Conservation (phyloP, 352 stramenopile species). For the Phytopythium mirpurense region DNA sequence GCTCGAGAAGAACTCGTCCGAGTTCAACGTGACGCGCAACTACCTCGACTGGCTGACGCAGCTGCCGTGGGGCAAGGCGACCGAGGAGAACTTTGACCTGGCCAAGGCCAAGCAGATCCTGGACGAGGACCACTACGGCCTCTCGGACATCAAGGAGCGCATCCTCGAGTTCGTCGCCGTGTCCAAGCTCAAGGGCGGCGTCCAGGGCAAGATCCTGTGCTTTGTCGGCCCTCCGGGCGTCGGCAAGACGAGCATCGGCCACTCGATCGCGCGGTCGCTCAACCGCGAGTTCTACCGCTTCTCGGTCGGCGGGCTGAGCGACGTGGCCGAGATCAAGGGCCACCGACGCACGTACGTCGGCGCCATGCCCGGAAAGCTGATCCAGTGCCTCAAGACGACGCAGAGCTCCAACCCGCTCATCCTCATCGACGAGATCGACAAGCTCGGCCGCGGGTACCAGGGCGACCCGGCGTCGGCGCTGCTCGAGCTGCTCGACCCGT, state of each 20-base stretch:
- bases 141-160: slow-evolving; percentile 98
- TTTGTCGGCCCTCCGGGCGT: slow-evolving; percentile 94
- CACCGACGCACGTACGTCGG: slow-evolving; percentile 98
- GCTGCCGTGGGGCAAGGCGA: slow-evolving; percentile 96
- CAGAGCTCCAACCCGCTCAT: slow-evolving; percentile 97
- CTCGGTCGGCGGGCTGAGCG: slow-evolving; percentile 94
- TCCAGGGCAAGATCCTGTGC: slow-evolving; percentile 98
- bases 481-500: slow-evolving; percentile 96
- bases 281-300: slow-evolving; percentile 99
- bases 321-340: slow-evolving; percentile 98
- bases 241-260: slow-evolving; percentile 94
- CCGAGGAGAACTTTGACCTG: slow-evolving; percentile 97
- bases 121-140: slow-evolving; percentile 97
- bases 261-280: slow-evolving; percentile 95
- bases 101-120: slow-evolving; percentile 89
- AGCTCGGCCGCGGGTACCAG: slow-evolving; percentile 80
- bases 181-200: slow-evolving; percentile 93
- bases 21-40: slow-evolving; percentile 98
- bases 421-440: slow-evolving; percentile 97
- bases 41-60: slow-evolving; percentile 99
- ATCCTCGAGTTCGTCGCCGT: slow-evolving; percentile 99
- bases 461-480: slow-evolving; percentile 95
- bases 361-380: slow-evolving; percentile 98
- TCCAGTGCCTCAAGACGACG: slow-evolving; percentile 98
- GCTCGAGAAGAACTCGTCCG: slow-evolving; percentile 97